These are phyloP conservation scores for Tetrapisispora iriomotensis DNA, from an alignment of 805 yeast species.

Conservation along the genomic window DNA sequence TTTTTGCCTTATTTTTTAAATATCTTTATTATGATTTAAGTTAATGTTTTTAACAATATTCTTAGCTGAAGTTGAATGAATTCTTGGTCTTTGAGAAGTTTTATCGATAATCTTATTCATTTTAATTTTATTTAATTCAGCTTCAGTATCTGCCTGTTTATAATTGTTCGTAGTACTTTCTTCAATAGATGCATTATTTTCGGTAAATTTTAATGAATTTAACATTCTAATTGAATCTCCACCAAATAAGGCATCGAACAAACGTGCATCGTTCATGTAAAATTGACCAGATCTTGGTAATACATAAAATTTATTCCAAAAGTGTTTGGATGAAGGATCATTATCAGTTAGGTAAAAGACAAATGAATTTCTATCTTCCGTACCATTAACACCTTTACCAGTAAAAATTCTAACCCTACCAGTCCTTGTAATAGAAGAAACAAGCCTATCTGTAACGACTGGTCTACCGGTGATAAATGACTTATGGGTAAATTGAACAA, in stretches of 20 bases:
- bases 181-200: not conserved
- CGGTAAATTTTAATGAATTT: not conserved
- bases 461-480: slow-evolving; percentile 16
- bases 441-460: slow-evolving; percentile 7
- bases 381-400: slow-evolving; percentile 24
- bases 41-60: slow-evolving; percentile 1
- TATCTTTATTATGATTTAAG: slow-evolving; percentile 2
- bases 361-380: slow-evolving; percentile 24
- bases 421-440: slow-evolving; percentile 13
- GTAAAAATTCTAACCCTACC: slow-evolving; percentile 18
- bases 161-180: not conserved
- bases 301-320: slow-evolving; percentile 18
- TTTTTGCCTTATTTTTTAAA: slow-evolving; percentile 2
- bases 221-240: slow-evolving; percentile 9
- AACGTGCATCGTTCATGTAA: slow-evolving; percentile 23
- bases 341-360: slow-evolving; percentile 19
- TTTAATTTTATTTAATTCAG: not conserved
- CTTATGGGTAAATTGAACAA: slow-evolving; percentile 16
- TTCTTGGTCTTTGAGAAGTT: not conserved
- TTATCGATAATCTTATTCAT: not conserved
- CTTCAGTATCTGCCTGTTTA: not conserved
- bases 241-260: slow-evolving; percentile 24
- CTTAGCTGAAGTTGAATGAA: not conserved
- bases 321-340: slow-evolving; percentile 5
- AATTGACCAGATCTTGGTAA: slow-evolving; percentile 25